phyloP scores from a whole-genome alignment of 2,329 filamentous ascomycete genomes.

The Kalmusia sp. region DNA sequence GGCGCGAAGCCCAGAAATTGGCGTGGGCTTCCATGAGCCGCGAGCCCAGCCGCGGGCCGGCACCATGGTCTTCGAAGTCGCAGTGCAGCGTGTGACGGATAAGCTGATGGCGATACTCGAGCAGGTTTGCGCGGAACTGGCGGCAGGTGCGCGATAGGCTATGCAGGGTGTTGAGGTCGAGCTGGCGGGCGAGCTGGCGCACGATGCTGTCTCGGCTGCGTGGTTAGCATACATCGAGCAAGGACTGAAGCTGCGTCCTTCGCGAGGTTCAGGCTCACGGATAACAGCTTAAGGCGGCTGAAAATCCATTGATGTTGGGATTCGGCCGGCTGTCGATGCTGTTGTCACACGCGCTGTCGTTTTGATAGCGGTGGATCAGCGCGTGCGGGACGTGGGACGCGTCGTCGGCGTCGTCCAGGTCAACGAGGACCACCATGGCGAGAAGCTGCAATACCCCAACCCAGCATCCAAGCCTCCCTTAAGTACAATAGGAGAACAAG shows the following conservation, averaged over 20 bases:
- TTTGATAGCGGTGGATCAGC: slow-evolving; percentile 33
- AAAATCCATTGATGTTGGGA: slow-evolving; percentile 66
- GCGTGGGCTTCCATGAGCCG: slow-evolving; percentile 31
- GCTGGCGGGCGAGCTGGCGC: slow-evolving; percentile 73
- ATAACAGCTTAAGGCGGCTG: slow-evolving; percentile 70
- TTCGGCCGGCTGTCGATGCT: slow-evolving; percentile 43
- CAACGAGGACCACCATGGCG: slow-evolving; percentile 54
- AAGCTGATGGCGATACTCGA: slow-evolving; percentile 79
- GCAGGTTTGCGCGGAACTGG: slow-evolving; percentile 76
- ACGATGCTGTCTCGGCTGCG: slow-evolving; percentile 67
- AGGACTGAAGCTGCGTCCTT: slow-evolving; percentile 35
- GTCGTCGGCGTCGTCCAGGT: slow-evolving; percentile 48
- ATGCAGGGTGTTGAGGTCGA: slow-evolving; percentile 89
- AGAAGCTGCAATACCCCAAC: slow-evolving; percentile 14
- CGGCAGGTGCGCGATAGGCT: slow-evolving; percentile 83
- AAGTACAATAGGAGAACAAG: slow-evolving; percentile 6
- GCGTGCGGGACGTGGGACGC: slow-evolving; percentile 30
- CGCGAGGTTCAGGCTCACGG: slow-evolving; percentile 62
- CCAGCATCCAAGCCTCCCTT: slow-evolving; percentile 38
- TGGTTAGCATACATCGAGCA: slow-evolving; percentile 37
- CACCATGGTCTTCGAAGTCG: slow-evolving; percentile 68
- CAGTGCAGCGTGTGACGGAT: slow-evolving; percentile 80
- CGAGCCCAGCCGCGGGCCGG: slow-evolving; percentile 60
- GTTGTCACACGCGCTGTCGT: slow-evolving; percentile 11
- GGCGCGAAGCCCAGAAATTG: slow-evolving; percentile 21